Conservation (phyloP, 2,329 filamentous ascomycete genomes). For the Penicillium verrucosum region DNA sequence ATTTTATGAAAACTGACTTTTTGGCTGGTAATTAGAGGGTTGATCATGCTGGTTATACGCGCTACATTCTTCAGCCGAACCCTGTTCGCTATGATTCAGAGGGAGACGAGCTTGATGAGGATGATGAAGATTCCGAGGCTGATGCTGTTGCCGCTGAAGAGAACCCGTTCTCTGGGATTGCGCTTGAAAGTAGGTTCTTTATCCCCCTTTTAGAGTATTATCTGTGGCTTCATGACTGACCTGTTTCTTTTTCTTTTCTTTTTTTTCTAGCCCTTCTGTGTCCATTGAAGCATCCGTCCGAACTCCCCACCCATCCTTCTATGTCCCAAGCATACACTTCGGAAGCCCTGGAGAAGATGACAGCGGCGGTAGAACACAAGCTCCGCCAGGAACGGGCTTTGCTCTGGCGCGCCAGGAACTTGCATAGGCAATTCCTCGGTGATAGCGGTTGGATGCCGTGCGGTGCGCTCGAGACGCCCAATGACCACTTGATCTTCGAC, state of each 20-base stretch:
- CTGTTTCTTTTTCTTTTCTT: background rate
- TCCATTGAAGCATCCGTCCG: slow-evolving; percentile 61
- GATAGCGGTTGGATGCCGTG: slow-evolving; percentile 60
- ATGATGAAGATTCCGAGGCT: slow-evolving; percentile 57
- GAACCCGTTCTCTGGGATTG: slow-evolving; percentile 59
- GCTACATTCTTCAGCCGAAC: slow-evolving; percentile 58
- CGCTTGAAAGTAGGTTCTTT: slow-evolving; percentile 51
- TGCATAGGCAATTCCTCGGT: slow-evolving; percentile 58
- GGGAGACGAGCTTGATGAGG: slow-evolving; percentile 59
- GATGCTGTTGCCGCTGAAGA: slow-evolving; percentile 58
- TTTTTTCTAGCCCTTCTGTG: slow-evolving; percentile 51
- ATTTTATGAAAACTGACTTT: slow-evolving; percentile 9
- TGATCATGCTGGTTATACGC: slow-evolving; percentile 60
- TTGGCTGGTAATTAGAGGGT: slow-evolving; percentile 47
- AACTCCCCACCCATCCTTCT: slow-evolving; percentile 58
- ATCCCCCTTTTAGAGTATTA: background rate
- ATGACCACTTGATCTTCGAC: slow-evolving; percentile 50
- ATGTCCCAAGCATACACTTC: slow-evolving; percentile 58
- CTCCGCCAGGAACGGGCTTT: slow-evolving; percentile 56
- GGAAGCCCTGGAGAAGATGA: slow-evolving; percentile 57
- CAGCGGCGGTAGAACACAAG: slow-evolving; percentile 54
- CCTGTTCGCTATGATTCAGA: slow-evolving; percentile 62
- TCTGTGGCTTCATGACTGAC: slow-evolving; percentile 10
- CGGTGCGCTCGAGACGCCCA: slow-evolving; percentile 50
- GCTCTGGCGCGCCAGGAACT: slow-evolving; percentile 56